Evolutionary conservation across 176 grass and related monocot species (phyloP).

Genomic region (Triticum aestivum): IWGSC_CS_RefSeq_v2.1 NC_057808.1:542243917-542244416

Average conservation of each 20-base stretch:
- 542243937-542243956: background rate
- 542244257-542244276: background rate
- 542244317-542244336: background rate
- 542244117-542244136: background rate
- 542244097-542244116: background rate
- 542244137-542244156: background rate
- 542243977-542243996: background rate
- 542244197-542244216: background rate
- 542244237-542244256: background rate
- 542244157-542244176: background rate
- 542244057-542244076: background rate
- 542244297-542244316: background rate
- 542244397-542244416: background rate
- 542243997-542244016: background rate
- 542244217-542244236: background rate
- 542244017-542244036: background rate
- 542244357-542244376: background rate
- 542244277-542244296: background rate
- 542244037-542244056: conserved; percentile 10
- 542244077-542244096: background rate
- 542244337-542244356: background rate
- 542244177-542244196: background rate
- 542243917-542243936: background rate
- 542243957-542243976: background rate
- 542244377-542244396: background rate